Percentiles rank a stretch among this genome's conserved stretches.
Evolutionary conservation across 306 rosid genomes (phyloP).

Genomic region (Crotalaria pallida): DNA sequence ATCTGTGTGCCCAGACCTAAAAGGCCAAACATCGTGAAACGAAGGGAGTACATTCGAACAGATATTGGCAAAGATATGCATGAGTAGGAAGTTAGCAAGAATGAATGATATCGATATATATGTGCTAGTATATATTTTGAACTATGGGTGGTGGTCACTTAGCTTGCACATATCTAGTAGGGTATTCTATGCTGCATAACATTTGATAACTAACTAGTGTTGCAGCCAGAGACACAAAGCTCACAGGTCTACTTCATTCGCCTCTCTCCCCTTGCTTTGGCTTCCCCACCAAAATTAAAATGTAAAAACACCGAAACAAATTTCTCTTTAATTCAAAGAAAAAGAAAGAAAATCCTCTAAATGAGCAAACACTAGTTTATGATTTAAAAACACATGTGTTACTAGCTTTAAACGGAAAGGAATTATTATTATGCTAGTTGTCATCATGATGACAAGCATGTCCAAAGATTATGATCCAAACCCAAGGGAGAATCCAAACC

Average conservation of each 20-base stretch:
- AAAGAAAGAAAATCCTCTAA: not conserved
- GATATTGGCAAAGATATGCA: not conserved
- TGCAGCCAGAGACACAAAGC: too few species aligned
- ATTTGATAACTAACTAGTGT: too few species aligned
- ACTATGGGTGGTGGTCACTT: constrained; percentile 37
- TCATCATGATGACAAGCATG: constrained; percentile 41
- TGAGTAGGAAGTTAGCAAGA: constrained; percentile 52
- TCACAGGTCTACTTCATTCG: too few species aligned
- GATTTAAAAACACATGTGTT: constrained; percentile 19
- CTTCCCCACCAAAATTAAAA: too few species aligned
- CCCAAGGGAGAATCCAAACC: not conserved
- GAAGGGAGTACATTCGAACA: not conserved
- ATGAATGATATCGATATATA: constrained; percentile 33
- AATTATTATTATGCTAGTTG: constrained; percentile 29
- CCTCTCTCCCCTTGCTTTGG: too few species aligned
- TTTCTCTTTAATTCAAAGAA: not conserved
- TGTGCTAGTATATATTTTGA: too few species aligned
- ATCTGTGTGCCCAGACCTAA: too few species aligned
- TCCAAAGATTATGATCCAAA: constrained; percentile 28
- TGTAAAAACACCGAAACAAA: too few species aligned
- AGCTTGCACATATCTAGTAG: not conserved
- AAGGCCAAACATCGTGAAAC: too few species aligned
- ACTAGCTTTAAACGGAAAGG: constrained; percentile 26
- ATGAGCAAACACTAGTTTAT: constrained; percentile 9
- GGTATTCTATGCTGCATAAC: too few species aligned